Conservation (phyloP, 371 early-diverging fungal species). For the Mucor indicus region DNA sequence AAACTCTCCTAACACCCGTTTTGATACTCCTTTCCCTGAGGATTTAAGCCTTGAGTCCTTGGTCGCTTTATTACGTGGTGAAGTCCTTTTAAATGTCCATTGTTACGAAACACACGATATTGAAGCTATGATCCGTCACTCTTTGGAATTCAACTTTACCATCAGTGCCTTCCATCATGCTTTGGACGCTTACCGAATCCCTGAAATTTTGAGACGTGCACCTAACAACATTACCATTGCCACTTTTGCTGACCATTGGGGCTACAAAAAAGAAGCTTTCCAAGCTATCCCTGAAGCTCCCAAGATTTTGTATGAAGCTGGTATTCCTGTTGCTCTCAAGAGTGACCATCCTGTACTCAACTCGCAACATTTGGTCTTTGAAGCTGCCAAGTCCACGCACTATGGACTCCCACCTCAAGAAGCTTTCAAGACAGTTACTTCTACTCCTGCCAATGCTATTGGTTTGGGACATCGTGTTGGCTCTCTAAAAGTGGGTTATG, state of each 20-base stretch:
- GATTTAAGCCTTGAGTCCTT: constrained; percentile 58
- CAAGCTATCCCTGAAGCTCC: constrained; percentile 58
- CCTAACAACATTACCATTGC: constrained; percentile 58
- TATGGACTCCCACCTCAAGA: constrained; percentile 62
- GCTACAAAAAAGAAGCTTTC: constrained; percentile 77
- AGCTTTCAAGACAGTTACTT: constrained; percentile 69
- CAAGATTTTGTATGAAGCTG: constrained; percentile 59
- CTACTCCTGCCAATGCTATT: constrained; percentile 69
- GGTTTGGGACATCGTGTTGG: constrained; percentile 77
- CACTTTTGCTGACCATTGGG: constrained; percentile 69
- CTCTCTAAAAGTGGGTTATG: constrained; percentile 59
- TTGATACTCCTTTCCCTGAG: constrained; percentile 62
- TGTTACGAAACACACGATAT: constrained; percentile 72
- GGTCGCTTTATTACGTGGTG: constrained; percentile 67
- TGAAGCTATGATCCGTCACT: constrained; percentile 72
- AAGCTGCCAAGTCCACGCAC: constrained; percentile 71
- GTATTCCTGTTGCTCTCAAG: constrained; percentile 71
- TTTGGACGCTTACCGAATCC: constrained; percentile 72
- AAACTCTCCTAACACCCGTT: constrained; percentile 7
- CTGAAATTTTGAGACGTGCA: constrained; percentile 61
- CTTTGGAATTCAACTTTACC: constrained; percentile 73
- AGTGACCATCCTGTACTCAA: constrained; percentile 79
- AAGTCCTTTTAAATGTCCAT: constrained; percentile 72
- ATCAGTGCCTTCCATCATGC: constrained; percentile 83
- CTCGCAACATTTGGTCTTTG: constrained; percentile 67